Conservation (phyloP, 2,329 filamentous ascomycete species). For the Diaporthe ampelina region DNA sequence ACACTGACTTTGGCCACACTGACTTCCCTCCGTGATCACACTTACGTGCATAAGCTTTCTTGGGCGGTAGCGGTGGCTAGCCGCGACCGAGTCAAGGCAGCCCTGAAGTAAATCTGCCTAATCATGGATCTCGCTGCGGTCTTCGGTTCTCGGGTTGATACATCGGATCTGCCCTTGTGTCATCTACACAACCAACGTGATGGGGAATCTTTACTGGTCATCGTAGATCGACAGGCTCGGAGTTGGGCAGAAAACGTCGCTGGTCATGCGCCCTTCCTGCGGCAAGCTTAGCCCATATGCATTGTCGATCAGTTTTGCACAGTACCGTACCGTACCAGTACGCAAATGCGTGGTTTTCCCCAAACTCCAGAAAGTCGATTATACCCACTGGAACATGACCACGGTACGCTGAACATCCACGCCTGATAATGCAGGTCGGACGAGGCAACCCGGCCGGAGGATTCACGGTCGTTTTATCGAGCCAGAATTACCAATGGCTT, state of each 20-base stretch:
- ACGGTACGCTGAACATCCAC: background rate
- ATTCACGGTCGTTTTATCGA: background rate
- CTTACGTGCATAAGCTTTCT: slow-evolving; percentile 10
- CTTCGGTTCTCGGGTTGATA: background rate
- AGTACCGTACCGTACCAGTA: background rate
- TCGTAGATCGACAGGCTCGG: slow-evolving; percentile 29
- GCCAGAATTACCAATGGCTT: slow-evolving; percentile 25
- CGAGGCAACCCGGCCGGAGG: background rate
- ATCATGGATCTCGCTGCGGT: background rate
- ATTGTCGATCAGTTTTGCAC: background rate
- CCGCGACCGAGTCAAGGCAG: no score
- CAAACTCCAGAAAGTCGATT: background rate
- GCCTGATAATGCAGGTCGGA: background rate
- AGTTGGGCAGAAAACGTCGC: background rate
- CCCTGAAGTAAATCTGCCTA: background rate
- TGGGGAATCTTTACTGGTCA: background rate
- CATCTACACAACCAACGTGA: background rate
- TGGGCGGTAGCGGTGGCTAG: background rate
- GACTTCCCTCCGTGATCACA: no score
- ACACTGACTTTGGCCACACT: no score
- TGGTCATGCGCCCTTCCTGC: slow-evolving; percentile 15
- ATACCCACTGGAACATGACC: background rate
- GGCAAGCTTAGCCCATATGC: background rate
- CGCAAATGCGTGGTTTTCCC: background rate
- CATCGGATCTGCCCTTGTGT: background rate